Evolutionary conservation across 1,139 yeast species (phyloP), one percentile per base, ranked within the genome.

Genomic region (Blastobotrys persicus): DNA sequence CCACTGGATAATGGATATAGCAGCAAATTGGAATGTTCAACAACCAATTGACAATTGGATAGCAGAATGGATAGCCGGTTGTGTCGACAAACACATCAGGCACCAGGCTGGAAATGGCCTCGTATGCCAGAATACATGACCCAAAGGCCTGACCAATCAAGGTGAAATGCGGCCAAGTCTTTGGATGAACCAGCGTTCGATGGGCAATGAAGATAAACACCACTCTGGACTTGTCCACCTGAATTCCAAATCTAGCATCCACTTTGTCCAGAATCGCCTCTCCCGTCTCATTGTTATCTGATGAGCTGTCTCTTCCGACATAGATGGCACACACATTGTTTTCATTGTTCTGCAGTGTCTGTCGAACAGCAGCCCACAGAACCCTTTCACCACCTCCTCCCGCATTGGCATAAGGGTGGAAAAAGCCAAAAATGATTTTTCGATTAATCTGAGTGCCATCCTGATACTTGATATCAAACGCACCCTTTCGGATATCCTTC

Each of bases 301-400:
- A 26, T 14, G 19, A 19, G 13, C 34, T 34, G 4, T 65, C 61
- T 56, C 83, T 85, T 17, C 88, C 88, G 18, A 96, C 85, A 65
- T 92, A 94, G 6, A 94, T 73, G 2, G 80, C 83, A 7, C 80
- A 88, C n/a, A 87, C 70, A 58, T 82, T 80, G 39, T 68, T 66
- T 4, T 71, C 70, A 54, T 76, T 75, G 34, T 75, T 71, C 9
- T 67, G 60, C 53, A 91, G 71, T 0, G 96, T 87, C 20, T 85
- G 77, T 57, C 80, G 76, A 4, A 92, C 88, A 0, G 97, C 96
- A 50, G 88, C 89, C 98, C 98, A 94, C 42, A 94, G 73, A 0
- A 94, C 98, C 46, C 95, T 78, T 66, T 94, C 99, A 19, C 99
- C 99, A 35, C 99, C 99, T 16, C 98, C 98, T 35, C 96, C 96